These are phyloP conservation scores for Linum tenue DNA, from an alignment of 345 rosid species.

Conservation along the genomic window DNA sequence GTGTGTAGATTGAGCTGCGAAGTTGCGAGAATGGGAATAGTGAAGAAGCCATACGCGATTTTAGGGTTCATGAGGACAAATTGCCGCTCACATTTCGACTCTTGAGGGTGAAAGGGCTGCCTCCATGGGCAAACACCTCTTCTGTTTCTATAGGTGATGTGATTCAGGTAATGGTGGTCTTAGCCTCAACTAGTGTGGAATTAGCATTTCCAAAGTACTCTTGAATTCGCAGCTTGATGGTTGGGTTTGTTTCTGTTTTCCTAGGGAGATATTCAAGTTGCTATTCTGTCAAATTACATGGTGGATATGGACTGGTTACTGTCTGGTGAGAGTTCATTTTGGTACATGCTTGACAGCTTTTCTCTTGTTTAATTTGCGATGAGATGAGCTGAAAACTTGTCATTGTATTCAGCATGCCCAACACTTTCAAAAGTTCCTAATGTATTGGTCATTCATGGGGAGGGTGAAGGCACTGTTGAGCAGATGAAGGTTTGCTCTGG, in stretches of 20 bases:
- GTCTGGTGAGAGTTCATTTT: conserved; percentile 30
- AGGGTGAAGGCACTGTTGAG: conserved; percentile 65
- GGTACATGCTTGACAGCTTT: background rate
- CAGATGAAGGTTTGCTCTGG: conserved; percentile 59
- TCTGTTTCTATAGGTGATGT: conserved; percentile 80
- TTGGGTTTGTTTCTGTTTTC: background rate
- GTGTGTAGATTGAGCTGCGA: conserved; percentile 26
- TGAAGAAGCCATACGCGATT: conserved; percentile 46
- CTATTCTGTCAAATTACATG: conserved; percentile 82
- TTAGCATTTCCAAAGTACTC: background rate
- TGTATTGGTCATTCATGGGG: conserved; percentile 85
- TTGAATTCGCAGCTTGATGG: background rate
- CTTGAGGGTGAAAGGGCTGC: conserved; percentile 60
- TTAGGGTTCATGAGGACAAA: conserved; percentile 34
- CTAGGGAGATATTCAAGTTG: conserved; percentile 71
- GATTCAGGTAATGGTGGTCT: conserved; percentile 46
- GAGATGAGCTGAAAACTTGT: background rate
- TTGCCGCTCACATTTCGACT: conserved; percentile 54
- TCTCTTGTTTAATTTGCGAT: background rate
- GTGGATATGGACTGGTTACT: conserved; percentile 86
- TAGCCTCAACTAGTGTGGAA: background rate
- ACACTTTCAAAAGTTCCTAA: conserved; percentile 53
- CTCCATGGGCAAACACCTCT: conserved; percentile 82
- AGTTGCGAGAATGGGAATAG: conserved; percentile 3
- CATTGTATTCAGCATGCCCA: conserved; percentile 55